phyloP scores from a whole-genome alignment of 2,329 filamentous ascomycete genomes.

The Fonsecaea nubica region DNA sequence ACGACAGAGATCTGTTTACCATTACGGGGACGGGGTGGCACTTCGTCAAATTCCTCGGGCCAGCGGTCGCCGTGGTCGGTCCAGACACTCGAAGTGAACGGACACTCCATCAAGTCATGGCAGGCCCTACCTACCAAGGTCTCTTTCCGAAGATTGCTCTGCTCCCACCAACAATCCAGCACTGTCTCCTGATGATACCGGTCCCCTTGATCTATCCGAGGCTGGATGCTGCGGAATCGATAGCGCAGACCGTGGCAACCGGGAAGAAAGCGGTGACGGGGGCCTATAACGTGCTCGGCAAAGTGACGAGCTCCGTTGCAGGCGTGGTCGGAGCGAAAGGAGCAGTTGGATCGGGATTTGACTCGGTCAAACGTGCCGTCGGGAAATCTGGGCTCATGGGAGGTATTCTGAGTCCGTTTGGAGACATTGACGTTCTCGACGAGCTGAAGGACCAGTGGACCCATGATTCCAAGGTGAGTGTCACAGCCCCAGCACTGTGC shows the following conservation, averaged over 20 bases:
- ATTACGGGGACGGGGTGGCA: conserved; percentile 98
- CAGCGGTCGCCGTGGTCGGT: conserved; percentile 86
- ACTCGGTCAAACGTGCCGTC: conserved; percentile 93
- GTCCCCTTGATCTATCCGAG: conserved; percentile 91
- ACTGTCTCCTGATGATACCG: conserved; percentile 94
- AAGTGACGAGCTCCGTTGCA: conserved; percentile 91
- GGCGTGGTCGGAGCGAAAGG: conserved; percentile 95
- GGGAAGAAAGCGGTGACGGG: conserved; percentile 97
- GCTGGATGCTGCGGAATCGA: conserved; percentile 86
- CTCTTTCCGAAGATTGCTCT: conserved; percentile 94
- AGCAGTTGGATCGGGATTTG: conserved; percentile 89
- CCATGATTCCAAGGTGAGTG: conserved; percentile 81
- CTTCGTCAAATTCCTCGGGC: conserved; percentile 95
- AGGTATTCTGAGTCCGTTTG: conserved; percentile 92
- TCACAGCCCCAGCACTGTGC: background rate
- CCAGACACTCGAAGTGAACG: conserved; percentile 91
- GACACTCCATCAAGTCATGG: conserved; percentile 88
- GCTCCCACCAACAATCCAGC: conserved; percentile 89
- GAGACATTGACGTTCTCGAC: conserved; percentile 92
- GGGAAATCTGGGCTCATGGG: conserved; percentile 97
- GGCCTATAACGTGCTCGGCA: conserved; percentile 93
- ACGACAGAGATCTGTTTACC: conserved; percentile 91
- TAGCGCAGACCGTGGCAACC: conserved; percentile 88
- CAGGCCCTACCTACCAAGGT: conserved; percentile 94
- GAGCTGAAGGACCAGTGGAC: conserved; percentile 98